Conservation (phyloP, 306 rosid species). For the Senna siamea region DNA sequence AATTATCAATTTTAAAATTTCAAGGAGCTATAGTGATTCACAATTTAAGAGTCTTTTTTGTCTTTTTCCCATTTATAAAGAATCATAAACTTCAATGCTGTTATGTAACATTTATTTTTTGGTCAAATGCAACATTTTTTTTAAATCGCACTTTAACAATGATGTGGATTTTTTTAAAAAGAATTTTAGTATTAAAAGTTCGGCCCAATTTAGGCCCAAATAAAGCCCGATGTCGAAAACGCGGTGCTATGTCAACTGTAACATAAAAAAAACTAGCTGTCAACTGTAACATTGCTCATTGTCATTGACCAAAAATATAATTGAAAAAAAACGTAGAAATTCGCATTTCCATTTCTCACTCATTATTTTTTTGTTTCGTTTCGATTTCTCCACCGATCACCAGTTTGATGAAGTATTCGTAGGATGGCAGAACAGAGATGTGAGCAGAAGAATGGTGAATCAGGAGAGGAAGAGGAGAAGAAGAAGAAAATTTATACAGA, state of each 20-base stretch:
- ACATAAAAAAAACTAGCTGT: not conserved
- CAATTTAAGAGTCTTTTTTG: too few relatives aligned
- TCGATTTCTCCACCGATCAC: slow-evolving; percentile 19
- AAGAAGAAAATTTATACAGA: slow-evolving; percentile 40
- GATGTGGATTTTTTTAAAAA: too few relatives aligned
- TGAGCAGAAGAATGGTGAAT: slow-evolving; percentile 22
- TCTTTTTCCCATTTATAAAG: too few relatives aligned
- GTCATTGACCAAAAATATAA: too few relatives aligned
- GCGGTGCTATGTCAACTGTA: not conserved
- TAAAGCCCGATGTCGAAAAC: not conserved
- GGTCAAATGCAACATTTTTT: too few relatives aligned
- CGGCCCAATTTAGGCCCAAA: not conserved
- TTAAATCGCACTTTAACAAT: too few relatives aligned
- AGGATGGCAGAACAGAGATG: slow-evolving; percentile 45
- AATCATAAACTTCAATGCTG: too few relatives aligned
- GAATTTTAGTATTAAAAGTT: too few relatives aligned
- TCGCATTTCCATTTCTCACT: not conserved
- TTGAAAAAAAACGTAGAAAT: too few relatives aligned
- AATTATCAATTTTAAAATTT: too few relatives aligned
- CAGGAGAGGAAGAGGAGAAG: slow-evolving; percentile 26
- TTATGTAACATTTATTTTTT: too few relatives aligned
- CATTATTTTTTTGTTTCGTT: not conserved
- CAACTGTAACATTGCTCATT: not conserved
- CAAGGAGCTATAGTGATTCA: too few relatives aligned
- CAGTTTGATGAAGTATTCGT: slow-evolving; percentile 36